Evolutionary conservation across 139 green algal species (phyloP), one percentile per base, ranked within the genome.

Genomic region (Coelastrella sp.): DNA sequence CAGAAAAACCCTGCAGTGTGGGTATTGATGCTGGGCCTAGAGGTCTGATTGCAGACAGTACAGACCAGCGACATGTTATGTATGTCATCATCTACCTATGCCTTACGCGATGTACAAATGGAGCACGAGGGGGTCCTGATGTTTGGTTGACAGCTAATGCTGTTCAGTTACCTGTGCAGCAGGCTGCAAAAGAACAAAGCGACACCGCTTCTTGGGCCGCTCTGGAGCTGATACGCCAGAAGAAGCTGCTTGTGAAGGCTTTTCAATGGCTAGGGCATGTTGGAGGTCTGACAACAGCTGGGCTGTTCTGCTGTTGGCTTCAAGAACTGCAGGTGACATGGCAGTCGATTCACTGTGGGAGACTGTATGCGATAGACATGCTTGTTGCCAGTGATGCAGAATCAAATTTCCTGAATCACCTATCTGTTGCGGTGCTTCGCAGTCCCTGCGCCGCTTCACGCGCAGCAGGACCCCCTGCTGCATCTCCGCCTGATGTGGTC

Each of bases 221-320:
- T 21, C 67, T 4, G 19, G 5, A 4, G n/a, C 7, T 6, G 37
- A 77, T 53, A n/a, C 68, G 38, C 38, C 53, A 51, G 5, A 34
- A 77, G n/a, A n/a, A n/a, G n/a, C n/a, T n/a, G n/a, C n/a, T n/a
- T n/a, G n/a, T n/a, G n/a, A n/a, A n/a, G n/a, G n/a, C n/a, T n/a
- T n/a, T n/a, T n/a, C n/a, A n/a, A n/a, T n/a, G n/a, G n/a, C n/a
- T n/a, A n/a, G n/a, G n/a, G n/a, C n/a, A 15, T 43, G 43, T 27
- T 79, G 32, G 11, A 79, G 41, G 27, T 79, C 72, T 11, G 32
- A 43, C 3, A 63, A 21, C 35, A 63, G 43, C 15, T 41, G 43
- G 25, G 72, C 30, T 43, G 72, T 38, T 25, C 72, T 79, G 72
- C 72, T 79, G 72, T 27, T 79, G 43, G 72, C 72, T 41, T 79